Conservation (phyloP, 441 rosid genomes). For the Pelargonium australe region DNA sequence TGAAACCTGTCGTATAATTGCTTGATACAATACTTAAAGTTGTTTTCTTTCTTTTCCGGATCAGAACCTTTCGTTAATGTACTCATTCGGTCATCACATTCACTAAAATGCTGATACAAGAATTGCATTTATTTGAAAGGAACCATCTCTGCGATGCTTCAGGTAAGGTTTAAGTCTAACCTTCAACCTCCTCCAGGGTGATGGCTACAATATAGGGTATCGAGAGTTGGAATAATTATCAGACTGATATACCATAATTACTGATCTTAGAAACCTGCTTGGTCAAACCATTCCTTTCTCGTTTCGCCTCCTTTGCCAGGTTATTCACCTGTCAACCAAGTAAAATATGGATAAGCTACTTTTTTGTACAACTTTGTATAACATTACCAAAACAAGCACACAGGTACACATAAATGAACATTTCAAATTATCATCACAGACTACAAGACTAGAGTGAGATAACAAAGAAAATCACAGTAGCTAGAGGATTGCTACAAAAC, state of each 20-base stretch:
- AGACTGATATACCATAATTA: conserved; percentile 76
- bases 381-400: no score
- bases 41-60: not conserved
- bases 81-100: not conserved
- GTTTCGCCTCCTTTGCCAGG: conserved; percentile 62
- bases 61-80: not conserved
- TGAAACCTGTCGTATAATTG: not conserved
- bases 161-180: not conserved
- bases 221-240: conserved; percentile 23
- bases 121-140: not conserved
- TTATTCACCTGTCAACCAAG: conserved; percentile 51
- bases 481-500: no score
- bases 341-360: not conserved
- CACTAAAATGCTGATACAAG: not conserved
- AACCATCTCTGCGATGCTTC: not conserved
- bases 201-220: not conserved
- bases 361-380: no score
- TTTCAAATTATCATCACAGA: no score
- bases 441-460: no score
- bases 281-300: conserved; percentile 55
- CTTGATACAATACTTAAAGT: not conserved
- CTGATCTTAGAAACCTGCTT: conserved; percentile 85
- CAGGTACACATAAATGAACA: no score
- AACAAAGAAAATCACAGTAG: no score
- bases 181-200: not conserved